Base-by-base conservation (phyloP, 805 yeast species). In the Wickerhamiella occidentalis region DNA sequence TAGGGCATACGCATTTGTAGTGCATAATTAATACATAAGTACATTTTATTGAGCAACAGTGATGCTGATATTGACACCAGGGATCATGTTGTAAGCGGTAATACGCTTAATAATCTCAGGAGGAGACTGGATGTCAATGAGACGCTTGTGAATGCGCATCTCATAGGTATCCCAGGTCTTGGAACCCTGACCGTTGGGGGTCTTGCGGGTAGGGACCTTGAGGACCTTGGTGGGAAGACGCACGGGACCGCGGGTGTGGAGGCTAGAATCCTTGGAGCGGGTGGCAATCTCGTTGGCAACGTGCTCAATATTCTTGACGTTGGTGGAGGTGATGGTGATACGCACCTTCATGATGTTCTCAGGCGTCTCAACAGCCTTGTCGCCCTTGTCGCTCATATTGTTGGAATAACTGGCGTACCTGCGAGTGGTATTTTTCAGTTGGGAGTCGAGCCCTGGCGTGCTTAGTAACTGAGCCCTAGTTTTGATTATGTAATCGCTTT, bases 171-270 rank as follows among this genome's bases (percentile, higher is more conserved):
- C 99, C 96, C 96, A 92, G 68, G 99, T 92, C 90, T 92, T 92
- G 66, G 98, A 92, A 92, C 99, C 99, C 80, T 92, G 96, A 92
- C 99, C 99, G 75, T 94, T 94, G 69, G 99, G 99, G 70, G 98
- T 84, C 88, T 92, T 92, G 85, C 99, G 87, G 85, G 99, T 92
- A 77, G 94, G 79, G 77, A 92, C 79, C 76, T 84, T 86, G 70
- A 92, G 84, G 65, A 84, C 92, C 84, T 88, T 92, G 76, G 98
- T 92, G 79, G 99, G 99, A 78, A 92, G 76, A 85, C 98, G 88
- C 69, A 92, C 95, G 65, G 98, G 98, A 71, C 99, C 99, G 80
- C 87, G 90, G 82, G 86, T 87, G 50, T 48, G 51, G 68, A 88
- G 78, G 66, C 82, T 73, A 75, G 79, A 74, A 71, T 76, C 77